Evolutionary conservation across 192 early-diverging fungal species (phyloP), one percentile per base, ranked within the genome.

Genomic region (Backusella sp.): DNA sequence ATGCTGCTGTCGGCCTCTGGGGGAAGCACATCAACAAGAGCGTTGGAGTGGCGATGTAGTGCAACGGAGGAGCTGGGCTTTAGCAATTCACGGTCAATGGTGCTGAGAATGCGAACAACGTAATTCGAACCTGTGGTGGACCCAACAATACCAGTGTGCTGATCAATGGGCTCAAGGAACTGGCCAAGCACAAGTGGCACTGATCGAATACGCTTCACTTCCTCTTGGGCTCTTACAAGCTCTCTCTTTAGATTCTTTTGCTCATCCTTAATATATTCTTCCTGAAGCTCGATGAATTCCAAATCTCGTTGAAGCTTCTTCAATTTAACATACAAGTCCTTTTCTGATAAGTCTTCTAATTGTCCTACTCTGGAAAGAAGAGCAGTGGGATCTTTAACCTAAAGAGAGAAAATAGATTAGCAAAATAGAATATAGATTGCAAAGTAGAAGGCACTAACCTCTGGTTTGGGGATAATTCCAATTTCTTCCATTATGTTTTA

Each of bases 251-350:
- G 79, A 83, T 98, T 97, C 86, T 96, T 95, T 87, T 97, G 95
- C 84, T 99, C 97, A 79, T 97, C 96, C 86, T 98, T 98, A 84
- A 99, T 99, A 84, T 98, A 99, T 83, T 98, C 97, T 81, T 99
- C 97, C 86, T 99, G 97, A 32, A 99, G 86, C 68, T 96, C 93
- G 52, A 99, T 85, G 76, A 99, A 94, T 84, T 99, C 98, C 21
- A 98, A 83, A 80, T 98, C 95, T 42, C 94, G 90, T 76, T 97
- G 94, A 21, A 98, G 90, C 77, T 96, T 96, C 87, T 99, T 99
- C 76, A 96, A 89, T 59, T 93, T 94, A 52, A 93, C 92, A 82
- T 99, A 99, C 52, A 96, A 82, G 83, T 99, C 97, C 42, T 90
- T 86, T 78, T 96, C 94, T 66, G 87, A 85, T 66, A 91, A 73